phyloP scores from a whole-genome alignment of 2,329 filamentous ascomycete species.

The Pseudocercospora vitis region DNA sequence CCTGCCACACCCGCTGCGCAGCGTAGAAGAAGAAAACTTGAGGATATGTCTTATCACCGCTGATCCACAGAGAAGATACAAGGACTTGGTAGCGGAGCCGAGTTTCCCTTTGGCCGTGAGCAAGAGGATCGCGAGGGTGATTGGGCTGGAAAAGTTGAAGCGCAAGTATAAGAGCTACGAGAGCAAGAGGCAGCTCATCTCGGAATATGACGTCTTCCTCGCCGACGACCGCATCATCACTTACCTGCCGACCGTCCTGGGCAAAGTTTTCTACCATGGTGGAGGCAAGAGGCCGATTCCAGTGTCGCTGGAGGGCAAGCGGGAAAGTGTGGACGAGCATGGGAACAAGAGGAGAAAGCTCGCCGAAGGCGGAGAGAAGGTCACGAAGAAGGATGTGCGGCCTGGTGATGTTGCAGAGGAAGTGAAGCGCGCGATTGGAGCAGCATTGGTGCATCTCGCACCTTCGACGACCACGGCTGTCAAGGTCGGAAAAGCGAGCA shows the following conservation, averaged over 20 bases:
- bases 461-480: slow-evolving; percentile 78
- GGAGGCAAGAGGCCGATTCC: slow-evolving; percentile 85
- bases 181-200: slow-evolving; percentile 74
- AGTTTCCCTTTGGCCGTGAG: slow-evolving; percentile 54
- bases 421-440: slow-evolving; percentile 72
- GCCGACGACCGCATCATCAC: slow-evolving; percentile 82
- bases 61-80: slow-evolving; percentile 80
- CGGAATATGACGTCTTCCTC: slow-evolving; percentile 90
- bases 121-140: slow-evolving; percentile 58
- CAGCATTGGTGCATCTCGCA: slow-evolving; percentile 77
- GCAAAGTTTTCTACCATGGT: slow-evolving; percentile 88
- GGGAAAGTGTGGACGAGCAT: slow-evolving; percentile 50
- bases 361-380: slow-evolving; percentile 40
- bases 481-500: slow-evolving; percentile 73
- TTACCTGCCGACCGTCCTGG: slow-evolving; percentile 72
- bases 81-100: slow-evolving; percentile 76
- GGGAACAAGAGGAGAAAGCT: slow-evolving; percentile 50
- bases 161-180: slow-evolving; percentile 89
- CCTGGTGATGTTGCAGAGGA: slow-evolving; percentile 72
- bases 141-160: slow-evolving; percentile 83
- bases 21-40: slow-evolving; percentile 43
- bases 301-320: slow-evolving; percentile 65
- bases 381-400: slow-evolving; percentile 51
- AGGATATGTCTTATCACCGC: slow-evolving; percentile 86
- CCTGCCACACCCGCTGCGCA: slow-evolving; percentile 60